phyloP scores from a whole-genome alignment of 768 basidiomycete genomes.

The Paxillus ammoniavirescens region DNA sequence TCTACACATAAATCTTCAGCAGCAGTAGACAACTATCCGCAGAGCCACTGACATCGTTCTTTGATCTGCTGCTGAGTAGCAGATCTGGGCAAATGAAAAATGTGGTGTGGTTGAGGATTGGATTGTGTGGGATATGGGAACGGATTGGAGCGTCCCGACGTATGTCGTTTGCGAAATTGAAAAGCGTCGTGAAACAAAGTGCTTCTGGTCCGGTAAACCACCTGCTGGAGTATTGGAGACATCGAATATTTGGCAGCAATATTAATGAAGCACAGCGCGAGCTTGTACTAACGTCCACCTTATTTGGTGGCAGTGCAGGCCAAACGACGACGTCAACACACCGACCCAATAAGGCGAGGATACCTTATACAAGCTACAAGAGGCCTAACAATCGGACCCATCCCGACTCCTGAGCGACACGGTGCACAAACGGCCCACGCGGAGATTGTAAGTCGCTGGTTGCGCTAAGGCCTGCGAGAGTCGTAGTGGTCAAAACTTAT shows the following conservation, averaged over 20 bases:
- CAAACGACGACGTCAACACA: too few relatives aligned
- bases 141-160: constrained; percentile 25
- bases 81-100: constrained; percentile 56
- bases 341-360: too few relatives aligned
- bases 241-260: neutral
- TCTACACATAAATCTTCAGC: constrained; percentile 39
- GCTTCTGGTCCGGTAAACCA: constrained; percentile 1
- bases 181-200: constrained; percentile 4
- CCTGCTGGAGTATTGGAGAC: constrained; percentile 2
- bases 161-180: constrained; percentile 11
- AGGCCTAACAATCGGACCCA: too few relatives aligned
- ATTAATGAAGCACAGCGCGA: too few relatives aligned
- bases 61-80: constrained; percentile 57
- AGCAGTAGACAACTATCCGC: neutral
- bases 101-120: constrained; percentile 59
- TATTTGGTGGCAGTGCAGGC: too few relatives aligned
- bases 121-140: constrained; percentile 52
- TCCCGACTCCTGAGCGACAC: too few relatives aligned
- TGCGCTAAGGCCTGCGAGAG: too few relatives aligned
- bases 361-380: too few relatives aligned
- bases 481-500: too few relatives aligned
- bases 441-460: too few relatives aligned
- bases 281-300: too few relatives aligned
- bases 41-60: constrained; percentile 47
- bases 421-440: too few relatives aligned